Evolutionary conservation across 2,329 filamentous ascomycete genomes (phyloP).

Genomic region (Cadophora gregata): DNA sequence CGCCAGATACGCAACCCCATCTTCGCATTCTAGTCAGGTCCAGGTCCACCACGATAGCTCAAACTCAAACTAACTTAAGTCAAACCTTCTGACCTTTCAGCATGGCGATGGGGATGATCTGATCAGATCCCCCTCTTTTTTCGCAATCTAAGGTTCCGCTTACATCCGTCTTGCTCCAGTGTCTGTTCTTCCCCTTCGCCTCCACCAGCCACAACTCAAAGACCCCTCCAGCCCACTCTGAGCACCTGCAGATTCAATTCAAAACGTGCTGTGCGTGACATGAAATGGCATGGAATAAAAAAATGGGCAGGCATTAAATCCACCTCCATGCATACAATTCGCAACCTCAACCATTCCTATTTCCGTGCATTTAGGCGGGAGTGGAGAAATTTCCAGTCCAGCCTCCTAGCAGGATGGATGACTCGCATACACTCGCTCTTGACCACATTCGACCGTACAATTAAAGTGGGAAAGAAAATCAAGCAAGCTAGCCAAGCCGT

Average conservation of each 20-base stretch:
- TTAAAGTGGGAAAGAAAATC: not conserved
- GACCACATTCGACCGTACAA: not conserved
- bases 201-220: not conserved
- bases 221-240: not conserved
- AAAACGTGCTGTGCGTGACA: slow-evolving; percentile 11
- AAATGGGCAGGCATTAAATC: not conserved
- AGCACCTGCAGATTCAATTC: not conserved
- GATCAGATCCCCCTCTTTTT: slow-evolving; percentile 3
- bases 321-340: not conserved
- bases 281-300: not conserved
- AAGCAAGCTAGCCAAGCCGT: not conserved
- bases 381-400: slow-evolving; percentile 1
- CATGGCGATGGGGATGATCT: no score
- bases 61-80: not conserved
- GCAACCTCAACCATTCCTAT: slow-evolving; percentile 1
- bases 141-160: slow-evolving; percentile 12
- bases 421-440: slow-evolving; percentile 7
- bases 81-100: no score
- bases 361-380: slow-evolving; percentile 9
- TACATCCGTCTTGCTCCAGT: not conserved
- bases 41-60: slow-evolving; percentile 9
- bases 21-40: not conserved
- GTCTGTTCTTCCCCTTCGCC: not conserved
- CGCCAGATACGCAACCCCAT: slow-evolving; percentile 5
- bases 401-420: slow-evolving; percentile 1